Evolutionary conservation across 164 flowering plant species (phyloP), one percentile per base, ranked within the genome.

Genomic region (Umbellularia californica): DNA sequence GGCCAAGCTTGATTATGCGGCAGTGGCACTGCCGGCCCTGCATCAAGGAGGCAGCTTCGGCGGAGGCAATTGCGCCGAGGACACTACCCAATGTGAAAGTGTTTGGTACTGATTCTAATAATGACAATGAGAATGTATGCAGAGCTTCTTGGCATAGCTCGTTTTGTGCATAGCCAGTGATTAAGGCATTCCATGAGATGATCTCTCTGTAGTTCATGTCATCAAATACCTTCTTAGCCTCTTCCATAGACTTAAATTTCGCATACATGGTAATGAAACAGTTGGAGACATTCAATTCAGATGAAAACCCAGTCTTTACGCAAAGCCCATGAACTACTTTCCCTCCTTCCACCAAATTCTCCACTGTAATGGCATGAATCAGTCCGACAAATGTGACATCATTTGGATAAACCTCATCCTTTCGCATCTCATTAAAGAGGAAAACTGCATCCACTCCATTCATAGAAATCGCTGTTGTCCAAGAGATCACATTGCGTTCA

Each of bases 211-310:
- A 50, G 10, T 73, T 73, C 58, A 88, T 77, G 77, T 90, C 93
- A 75, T 90, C 87, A 76, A 95, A 95, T 2, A 90, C 77, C 80
- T 85, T 87, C 72, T 58, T 33, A 0, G 95, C 77, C 55, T 90
- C 89, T 60, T 81, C 79, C 83, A 87, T 83, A 50, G 73, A 76
- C 82, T 80, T 81, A 76, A 91, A 91, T 65, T 85, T 93, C 0
- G 92, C 88, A 77, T 95, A 95, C 98, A 95, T 92, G 73, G 94
- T 88, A 41, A 93, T 84, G 58, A 95, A 76, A 78, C 97, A 84
- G 74, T 93, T 92, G 55, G 85, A 83, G 52, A 92, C 97, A 83
- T 83, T 81, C 62, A 76, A 15, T 76, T 90, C 87, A 2, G 82
- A 84, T 12, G 82, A 15, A 78, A 90, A 88, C 33, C 83, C 80